A percentile compares a stretch with the other conserved stretches of the same genome.
Conservation (phyloP, 2,329 filamentous ascomycete species). For the Biscogniauxia sp. region DNA sequence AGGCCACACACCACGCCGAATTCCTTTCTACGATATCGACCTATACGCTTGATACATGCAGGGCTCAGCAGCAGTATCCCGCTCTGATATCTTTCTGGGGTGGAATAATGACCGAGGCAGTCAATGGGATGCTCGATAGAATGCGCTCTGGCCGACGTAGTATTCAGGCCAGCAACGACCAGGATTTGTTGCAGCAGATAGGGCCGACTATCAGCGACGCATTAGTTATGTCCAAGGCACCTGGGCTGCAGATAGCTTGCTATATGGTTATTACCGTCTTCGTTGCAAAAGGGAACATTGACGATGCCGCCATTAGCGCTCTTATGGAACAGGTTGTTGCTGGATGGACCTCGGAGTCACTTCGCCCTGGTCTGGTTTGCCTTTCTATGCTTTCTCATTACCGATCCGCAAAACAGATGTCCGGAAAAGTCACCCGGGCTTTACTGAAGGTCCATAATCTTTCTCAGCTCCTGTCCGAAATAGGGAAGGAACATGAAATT, state of each 20-base stretch:
- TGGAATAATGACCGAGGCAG: conserved; percentile 78
- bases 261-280: conserved; percentile 90
- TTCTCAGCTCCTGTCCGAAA: conserved; percentile 55
- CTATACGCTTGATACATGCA: conserved; percentile 74
- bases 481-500: conserved; percentile 64
- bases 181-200: conserved; percentile 68
- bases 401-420: conserved; percentile 67
- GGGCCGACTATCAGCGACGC: conserved; percentile 72
- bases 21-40: conserved; percentile 76
- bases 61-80: conserved; percentile 70
- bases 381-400: conserved; percentile 80
- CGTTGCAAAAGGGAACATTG: conserved; percentile 75
- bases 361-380: conserved; percentile 72
- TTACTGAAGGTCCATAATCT: conserved; percentile 64
- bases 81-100: conserved; percentile 88
- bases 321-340: conserved; percentile 86
- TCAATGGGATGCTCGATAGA: conserved; percentile 77
- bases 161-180: conserved; percentile 76
- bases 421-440: conserved; percentile 66
- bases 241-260: conserved; percentile 79
- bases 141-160: conserved; percentile 72
- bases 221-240: conserved; percentile 69
- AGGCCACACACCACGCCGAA: conserved; percentile 72
- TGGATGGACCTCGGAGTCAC: conserved; percentile 73
- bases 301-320: conserved; percentile 75